Percentiles rank a stretch among this genome's conserved stretches.
These are phyloP conservation scores for Aspergillus pseudoterreus DNA, from an alignment of 2,329 filamentous ascomycete genomes.

Conservation along the genomic window DNA sequence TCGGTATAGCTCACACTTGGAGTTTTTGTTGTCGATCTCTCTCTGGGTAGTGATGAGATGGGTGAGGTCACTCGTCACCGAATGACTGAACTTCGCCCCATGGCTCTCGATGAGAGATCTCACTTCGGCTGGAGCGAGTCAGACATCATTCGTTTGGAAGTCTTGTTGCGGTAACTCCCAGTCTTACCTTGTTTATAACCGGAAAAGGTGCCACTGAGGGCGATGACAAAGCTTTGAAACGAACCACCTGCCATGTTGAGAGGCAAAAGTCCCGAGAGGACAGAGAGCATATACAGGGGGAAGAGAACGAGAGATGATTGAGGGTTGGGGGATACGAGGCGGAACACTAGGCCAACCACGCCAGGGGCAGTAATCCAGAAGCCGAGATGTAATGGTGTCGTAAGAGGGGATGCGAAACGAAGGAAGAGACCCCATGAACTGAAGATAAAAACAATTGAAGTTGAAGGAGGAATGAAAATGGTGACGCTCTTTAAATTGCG, in stretches of 20 bases:
- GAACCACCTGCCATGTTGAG: neutral
- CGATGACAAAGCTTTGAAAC: slow-evolving; percentile 42
- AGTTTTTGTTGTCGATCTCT: slow-evolving; percentile 33
- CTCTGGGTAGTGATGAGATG: slow-evolving; percentile 37
- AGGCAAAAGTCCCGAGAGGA: no score
- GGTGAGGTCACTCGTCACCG: slow-evolving; percentile 31
- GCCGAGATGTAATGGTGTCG: no score
- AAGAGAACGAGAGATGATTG: no score
- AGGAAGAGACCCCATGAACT: no score
- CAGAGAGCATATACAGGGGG: no score
- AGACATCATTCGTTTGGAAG: neutral
- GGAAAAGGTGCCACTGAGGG: slow-evolving; percentile 59
- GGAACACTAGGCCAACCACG: no score
- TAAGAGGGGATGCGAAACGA: no score
- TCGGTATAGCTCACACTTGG: slow-evolving; percentile 37
- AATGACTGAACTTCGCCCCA: slow-evolving; percentile 31
- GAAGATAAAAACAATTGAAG: no score
- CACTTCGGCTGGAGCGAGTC: slow-evolving; percentile 9
- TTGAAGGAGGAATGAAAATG: no score
- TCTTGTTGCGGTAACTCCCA: neutral
- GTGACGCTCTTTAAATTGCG: no score
- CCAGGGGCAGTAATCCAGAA: no score
- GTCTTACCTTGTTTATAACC: slow-evolving; percentile 48
- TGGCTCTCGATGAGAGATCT: slow-evolving; percentile 28
- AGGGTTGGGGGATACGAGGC: no score